Percentiles rank a stretch among this genome's conserved stretches.
These are phyloP conservation scores for Salix suchowensis DNA, from an alignment of 345 rosid genomes.

Conservation along the genomic window DNA sequence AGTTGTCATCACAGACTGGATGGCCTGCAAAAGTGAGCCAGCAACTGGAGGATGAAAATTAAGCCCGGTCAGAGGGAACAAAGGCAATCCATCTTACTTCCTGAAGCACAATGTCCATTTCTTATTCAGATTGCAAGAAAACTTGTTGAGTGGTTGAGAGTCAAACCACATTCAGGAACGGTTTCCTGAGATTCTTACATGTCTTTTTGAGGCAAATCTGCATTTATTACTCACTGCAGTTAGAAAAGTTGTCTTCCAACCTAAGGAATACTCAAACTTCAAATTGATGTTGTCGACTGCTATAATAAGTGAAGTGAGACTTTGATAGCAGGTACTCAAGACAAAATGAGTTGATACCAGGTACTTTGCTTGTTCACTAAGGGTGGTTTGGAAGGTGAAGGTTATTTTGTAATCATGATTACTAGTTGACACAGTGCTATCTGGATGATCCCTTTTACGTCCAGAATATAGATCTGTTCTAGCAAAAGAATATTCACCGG, in stretches of 20 bases:
- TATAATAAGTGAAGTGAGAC: not conserved
- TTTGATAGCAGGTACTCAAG: not conserved
- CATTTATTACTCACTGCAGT: too few relatives aligned
- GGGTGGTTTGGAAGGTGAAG: not conserved
- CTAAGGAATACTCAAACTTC: too few relatives aligned
- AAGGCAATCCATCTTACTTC: not conserved
- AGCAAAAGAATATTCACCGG: too few relatives aligned
- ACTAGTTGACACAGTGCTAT: too few relatives aligned
- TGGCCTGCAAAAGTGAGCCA: not conserved
- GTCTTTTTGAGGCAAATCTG: not conserved
- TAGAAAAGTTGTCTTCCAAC: too few relatives aligned
- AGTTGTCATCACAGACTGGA: not conserved
- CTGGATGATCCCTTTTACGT: too few relatives aligned
- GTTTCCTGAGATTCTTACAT: not conserved
- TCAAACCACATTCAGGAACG: not conserved
- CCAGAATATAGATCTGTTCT: too few relatives aligned
- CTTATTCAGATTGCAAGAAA: not conserved
- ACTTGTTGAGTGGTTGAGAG: not conserved
- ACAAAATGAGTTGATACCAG: not conserved
- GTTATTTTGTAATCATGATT: not conserved
- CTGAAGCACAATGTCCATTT: not conserved
- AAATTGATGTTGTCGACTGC: too few relatives aligned
- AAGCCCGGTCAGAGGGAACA: not conserved
- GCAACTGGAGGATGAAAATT: not conserved
- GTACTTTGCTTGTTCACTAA: not conserved